A percentile compares a stretch with the other conserved stretches of the same genome.
These are phyloP conservation scores for Populus tomentosa DNA, from an alignment of 441 rosid genomes.

Conservation along the genomic window DNA sequence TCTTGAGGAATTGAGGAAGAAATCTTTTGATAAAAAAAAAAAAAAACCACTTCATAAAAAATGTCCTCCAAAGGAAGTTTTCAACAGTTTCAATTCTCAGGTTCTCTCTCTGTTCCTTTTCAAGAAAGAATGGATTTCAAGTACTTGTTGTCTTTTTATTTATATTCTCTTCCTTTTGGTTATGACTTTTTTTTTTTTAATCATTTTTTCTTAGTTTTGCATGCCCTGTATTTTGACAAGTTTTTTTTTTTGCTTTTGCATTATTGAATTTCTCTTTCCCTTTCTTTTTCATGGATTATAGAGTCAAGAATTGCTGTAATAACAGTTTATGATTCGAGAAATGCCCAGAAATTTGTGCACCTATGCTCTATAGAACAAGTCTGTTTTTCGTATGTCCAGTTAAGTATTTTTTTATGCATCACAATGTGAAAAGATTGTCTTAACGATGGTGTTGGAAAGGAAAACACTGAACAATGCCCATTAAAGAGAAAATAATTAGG, in stretches of 20 bases:
- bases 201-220: background rate
- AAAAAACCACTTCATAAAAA: background rate
- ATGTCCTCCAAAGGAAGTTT: conserved; percentile 11
- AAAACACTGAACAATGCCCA: no score
- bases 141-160: background rate
- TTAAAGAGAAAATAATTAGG: no score
- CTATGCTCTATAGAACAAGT: no score
- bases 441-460: no score
- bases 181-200: background rate
- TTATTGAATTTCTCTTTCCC: no score
- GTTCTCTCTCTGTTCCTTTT: background rate
- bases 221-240: no score
- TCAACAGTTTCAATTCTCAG: conserved; percentile 22
- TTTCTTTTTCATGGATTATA: no score
- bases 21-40: background rate
- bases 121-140: background rate
- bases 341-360: no score
- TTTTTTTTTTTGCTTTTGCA: no score
- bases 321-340: background rate
- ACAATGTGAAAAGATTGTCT: no score
- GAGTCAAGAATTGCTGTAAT: background rate
- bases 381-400: no score
- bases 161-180: background rate
- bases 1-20: background rate
- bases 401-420: no score